Evolutionary conservation across 768 basidiomycete species (phyloP), one percentile per base, ranked within the genome.

Genomic region (Lentinus brumalis): DNA sequence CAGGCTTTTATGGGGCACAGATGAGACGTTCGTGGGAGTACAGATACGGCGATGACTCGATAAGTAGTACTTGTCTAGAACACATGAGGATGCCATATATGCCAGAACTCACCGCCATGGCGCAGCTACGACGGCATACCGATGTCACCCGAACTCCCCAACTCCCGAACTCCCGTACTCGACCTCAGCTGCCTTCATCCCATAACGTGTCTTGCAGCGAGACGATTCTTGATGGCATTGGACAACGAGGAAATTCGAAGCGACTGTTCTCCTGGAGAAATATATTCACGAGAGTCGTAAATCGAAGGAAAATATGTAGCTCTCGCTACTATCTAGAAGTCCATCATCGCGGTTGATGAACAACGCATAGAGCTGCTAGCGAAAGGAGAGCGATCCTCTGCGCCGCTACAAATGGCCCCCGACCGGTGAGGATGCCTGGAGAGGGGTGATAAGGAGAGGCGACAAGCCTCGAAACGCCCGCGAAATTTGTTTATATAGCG

Each of bases 321-420:
- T 73, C 73, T 59, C 71, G 67, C 74, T 64, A 75, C 74, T 75
- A 75, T 75, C 74, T 75, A 75, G 74, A 73, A 74, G 69, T 63
- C 70, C 71, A 68, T 75, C 72, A 75, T 75, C 68, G 66, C 70
- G 62, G 62, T 51, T 59, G 61, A 63, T 59, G 57, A 62, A 66
- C 65, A 60, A 66, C 63, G 64, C 69, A 64, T 75, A 74, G 69
- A 63, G 71, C 69, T 75, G 74, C 74, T 74, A 75, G 74, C 74
- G 74, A 75, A 75, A 70, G 69, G 62, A 67, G 74, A 74, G 74
- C 67, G 50, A n/a, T 57, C 61, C 32, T 58, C 50, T 69, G 59
- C 61, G 69, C 72, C 70, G 65, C 46, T 54, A 59, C 60, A 69
- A 65, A 73, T 74, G 72, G 59, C 74, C 68, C 68, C 67, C 47